Conservation (phyloP, 768 basidiomycete genomes). For the Trichaptum fuscoviolaceum region DNA sequence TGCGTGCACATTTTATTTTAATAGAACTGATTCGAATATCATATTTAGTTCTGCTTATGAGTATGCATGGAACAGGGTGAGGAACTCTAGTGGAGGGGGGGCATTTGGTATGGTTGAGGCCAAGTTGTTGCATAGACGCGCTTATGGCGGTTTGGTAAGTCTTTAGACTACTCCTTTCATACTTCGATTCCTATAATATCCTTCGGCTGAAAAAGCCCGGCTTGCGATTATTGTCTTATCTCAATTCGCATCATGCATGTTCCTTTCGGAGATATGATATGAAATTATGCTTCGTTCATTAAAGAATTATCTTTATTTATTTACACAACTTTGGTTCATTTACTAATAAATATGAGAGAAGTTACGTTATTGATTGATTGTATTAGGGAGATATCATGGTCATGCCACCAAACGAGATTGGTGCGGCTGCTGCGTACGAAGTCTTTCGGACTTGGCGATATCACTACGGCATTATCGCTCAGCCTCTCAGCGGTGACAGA, state of each 20-base stretch:
- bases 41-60: neutral
- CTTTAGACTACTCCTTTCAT: neutral
- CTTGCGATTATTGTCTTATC: too few relatives aligned
- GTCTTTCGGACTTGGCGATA: slow-evolving; percentile 66
- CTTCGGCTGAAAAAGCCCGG: too few relatives aligned
- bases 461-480: slow-evolving; percentile 42
- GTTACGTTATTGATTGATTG: slow-evolving; percentile 4
- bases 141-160: slow-evolving; percentile 57
- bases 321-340: neutral
- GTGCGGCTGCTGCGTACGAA: slow-evolving; percentile 75
- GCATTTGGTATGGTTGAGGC: slow-evolving; percentile 60
- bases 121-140: slow-evolving; percentile 56
- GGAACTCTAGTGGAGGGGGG: neutral
- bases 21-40: neutral
- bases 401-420: slow-evolving; percentile 59
- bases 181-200: neutral
- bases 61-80: neutral
- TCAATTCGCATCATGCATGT: too few relatives aligned
- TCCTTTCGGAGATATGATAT: too few relatives aligned
- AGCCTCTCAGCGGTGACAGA: slow-evolving; percentile 49
- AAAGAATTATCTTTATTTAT: too few relatives aligned
- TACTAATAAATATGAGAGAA: slow-evolving; percentile 1
- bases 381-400: slow-evolving; percentile 47
- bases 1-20: slow-evolving; percentile 7
- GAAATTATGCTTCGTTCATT: too few relatives aligned